A percentile compares a stretch with the other conserved stretches of the same genome.
Conservation (phyloP, 139 green algal species). For the Chlorella sp. region DNA sequence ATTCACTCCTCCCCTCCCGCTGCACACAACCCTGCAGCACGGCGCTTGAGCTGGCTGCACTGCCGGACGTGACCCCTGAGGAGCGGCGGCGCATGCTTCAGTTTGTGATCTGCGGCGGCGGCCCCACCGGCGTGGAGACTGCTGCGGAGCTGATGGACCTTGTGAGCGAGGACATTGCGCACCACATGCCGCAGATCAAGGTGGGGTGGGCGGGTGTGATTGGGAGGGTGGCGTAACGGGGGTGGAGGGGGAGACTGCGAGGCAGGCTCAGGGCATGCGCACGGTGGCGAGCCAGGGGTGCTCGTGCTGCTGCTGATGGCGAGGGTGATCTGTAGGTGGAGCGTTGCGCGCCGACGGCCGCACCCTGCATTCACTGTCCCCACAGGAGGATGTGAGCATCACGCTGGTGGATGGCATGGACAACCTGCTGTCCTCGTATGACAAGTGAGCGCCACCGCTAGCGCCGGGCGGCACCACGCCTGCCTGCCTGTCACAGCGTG, state of each 20-base stretch:
- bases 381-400: conserved; percentile 3
- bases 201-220: no score
- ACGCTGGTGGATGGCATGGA: not conserved
- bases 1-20: no score
- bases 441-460: not conserved
- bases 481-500: no score
- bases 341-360: no score
- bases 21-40: conserved; percentile 26
- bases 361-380: no score
- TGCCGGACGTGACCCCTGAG: conserved; percentile 48
- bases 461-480: no score
- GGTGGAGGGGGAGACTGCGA: no score
- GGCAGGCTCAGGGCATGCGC: no score
- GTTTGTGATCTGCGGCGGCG: conserved; percentile 74
- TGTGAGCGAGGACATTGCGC: conserved; percentile 41
- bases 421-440: not conserved
- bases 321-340: no score
- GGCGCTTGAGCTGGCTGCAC: conserved; percentile 59
- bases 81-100: conserved; percentile 80
- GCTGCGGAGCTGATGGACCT: conserved; percentile 51
- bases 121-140: conserved; percentile 3
- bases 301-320: no score
- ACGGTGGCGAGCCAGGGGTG: no score
- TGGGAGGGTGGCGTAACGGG: no score
- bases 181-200: not conserved